Evolutionary conservation across 805 yeast genomes (phyloP), one percentile per base, ranked within the genome.

Genomic region (Vanderwaltozyma polyspora): DNA sequence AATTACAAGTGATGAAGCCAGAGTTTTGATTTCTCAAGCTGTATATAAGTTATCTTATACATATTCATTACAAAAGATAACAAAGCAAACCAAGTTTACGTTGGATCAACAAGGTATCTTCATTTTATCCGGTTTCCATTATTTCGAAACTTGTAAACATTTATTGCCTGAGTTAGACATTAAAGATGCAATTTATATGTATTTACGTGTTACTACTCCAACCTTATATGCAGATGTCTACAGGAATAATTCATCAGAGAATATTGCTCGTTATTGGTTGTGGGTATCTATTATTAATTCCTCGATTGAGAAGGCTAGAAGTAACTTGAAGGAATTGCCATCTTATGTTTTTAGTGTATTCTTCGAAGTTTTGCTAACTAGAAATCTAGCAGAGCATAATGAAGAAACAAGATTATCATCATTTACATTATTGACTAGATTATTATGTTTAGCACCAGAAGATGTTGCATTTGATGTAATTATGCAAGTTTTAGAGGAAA

Each of bases 381-480:
- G 58, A 23, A 52, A 63, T 5, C 62, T 68, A 5, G 46, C 52
- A 4, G 48, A 60, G n/a, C 46, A 57, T 2, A 55, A 61, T 36
- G 62, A 67, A 24, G 55, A 64, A 25, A 49, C 53, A 31, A 53
- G 70, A 44, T 49, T 55, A 43, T 61, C 73, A 21, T 62, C 68
- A 9, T 71, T 75, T 46, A 76, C 87, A 0, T 60, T 83, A 28
- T 56, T 84, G 24, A 74, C 81, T 2, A 75, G 76, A 44, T 48
- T 83, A 2, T 59, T 89, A 44, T 68, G 79, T 7, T 51, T 69
- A 15, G 55, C 76, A 22, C 71, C 76, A 0, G 83, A 81, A 39
- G 61, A 62, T 1, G 56, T 66, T 10, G 58, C 80, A 0, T 83
- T 74, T 55, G 60, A 62, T 3, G 82, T 80, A 49, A 60, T 84